A percentile compares a stretch with the other conserved stretches of the same genome.
Evolutionary conservation across 495 filamentous ascomycete genomes (phyloP).

Genomic region (Chlorociboria aeruginascens): DNA sequence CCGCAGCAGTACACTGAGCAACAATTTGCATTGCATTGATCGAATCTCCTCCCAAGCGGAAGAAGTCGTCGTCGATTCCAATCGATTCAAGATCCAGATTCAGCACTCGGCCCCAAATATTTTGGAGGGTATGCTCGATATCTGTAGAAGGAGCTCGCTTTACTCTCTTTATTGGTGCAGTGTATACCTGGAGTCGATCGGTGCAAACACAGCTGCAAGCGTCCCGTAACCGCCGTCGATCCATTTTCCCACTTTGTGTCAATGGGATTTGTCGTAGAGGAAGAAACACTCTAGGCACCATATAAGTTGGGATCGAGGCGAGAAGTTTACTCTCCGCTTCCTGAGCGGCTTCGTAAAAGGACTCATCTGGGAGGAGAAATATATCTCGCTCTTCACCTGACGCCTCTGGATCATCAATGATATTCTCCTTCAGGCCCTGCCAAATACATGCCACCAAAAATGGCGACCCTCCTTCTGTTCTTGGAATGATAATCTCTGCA

Average conservation of each 20-base stretch:
- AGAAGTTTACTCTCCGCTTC: not conserved
- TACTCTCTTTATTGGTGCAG: too few species aligned
- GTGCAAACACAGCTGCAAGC: not conserved
- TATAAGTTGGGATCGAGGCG: not conserved
- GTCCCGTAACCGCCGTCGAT: not conserved
- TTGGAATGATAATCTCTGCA: not conserved
- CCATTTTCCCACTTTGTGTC: not conserved
- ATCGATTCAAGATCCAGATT: not conserved
- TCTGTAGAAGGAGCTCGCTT: not conserved
- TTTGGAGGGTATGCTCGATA: not conserved
- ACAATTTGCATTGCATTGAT: slow-evolving; percentile 61
- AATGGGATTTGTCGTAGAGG: not conserved
- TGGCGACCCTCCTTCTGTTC: not conserved
- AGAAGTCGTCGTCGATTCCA: not conserved
- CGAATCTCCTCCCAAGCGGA: slow-evolving; percentile 31
- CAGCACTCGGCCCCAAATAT: not conserved
- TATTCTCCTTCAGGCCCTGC: not conserved
- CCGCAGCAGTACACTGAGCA: slow-evolving; percentile 38
- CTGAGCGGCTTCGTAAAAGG: too few species aligned
- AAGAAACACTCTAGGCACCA: not conserved
- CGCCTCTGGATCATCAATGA: not conserved
- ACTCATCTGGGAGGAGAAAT: not conserved
- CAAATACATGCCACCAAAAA: not conserved
- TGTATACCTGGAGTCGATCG: too few species aligned
- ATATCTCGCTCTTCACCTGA: not conserved